Base-by-base conservation (phyloP, 1,284 basidiomycete genomes). In the Chalciporus sp. region DNA sequence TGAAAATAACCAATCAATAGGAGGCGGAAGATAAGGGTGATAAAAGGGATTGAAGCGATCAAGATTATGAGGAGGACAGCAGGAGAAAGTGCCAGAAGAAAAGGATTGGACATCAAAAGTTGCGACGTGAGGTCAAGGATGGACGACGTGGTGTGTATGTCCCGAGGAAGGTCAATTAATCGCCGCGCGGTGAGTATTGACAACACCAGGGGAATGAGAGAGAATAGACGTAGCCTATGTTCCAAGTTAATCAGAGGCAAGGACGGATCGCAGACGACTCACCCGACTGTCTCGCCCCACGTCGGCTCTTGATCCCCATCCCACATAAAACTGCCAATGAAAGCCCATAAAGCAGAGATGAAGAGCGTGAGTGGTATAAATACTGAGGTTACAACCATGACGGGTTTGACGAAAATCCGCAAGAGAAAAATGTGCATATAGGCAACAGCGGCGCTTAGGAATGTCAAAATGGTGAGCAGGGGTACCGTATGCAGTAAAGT, bases 301-400 rank as follows among this genome's bases (percentile, higher is more conserved):
- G 88, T 88, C 28, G 85, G 84, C 55, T 83, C 85, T 28, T 76
- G 74, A 53, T 84, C 80, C 12, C 77, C 82, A 57, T 89, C 85
- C 77, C 88, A 89, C 78, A 94, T 90, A 64, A 96, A 96, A 66
- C 92, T 94, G 28, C 92, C 94, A 8, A 88, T 81, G 62, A 96
- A 92, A 1, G 92, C 92, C 88, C 92, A 95, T 52, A 93, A 72
- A 16, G 92, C 86, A 47, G 89, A 92, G 43, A 94, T 76, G 61
- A 92, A 83, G 28, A 96, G 77, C 0, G 89, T 88, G 42, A 85
- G 83, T 14, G 94, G 94, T 29, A 95, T 85, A 61, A 88, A 86
- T 20, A 91, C 79, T 1, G 87, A 86, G 0, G 92, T 95, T 4
- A 81, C 83, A 20, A 92, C 73, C 72, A 95, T 85, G 31, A 94